Percentiles rank a stretch among this genome's conserved stretches.
These are phyloP conservation scores for Zygotorulaspora florentina DNA, from an alignment of 805 yeast species.

Conservation along the genomic window DNA sequence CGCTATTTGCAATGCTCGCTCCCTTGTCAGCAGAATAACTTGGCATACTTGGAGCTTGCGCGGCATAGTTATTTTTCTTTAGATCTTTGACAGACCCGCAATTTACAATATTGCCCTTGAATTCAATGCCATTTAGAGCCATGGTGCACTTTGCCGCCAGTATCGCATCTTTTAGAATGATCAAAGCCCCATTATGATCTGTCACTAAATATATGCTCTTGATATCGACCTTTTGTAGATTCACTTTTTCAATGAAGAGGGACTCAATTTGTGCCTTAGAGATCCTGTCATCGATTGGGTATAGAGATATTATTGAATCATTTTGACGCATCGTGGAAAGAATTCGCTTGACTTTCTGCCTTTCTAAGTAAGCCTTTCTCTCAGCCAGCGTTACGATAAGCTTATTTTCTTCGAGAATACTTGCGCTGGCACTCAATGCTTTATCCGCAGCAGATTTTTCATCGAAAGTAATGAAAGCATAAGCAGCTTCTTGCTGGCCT, in stretches of 20 bases:
- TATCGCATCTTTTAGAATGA: constrained; percentile 41
- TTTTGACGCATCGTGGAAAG: constrained; percentile 18
- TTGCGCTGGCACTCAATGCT: constrained; percentile 44
- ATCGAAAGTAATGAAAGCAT: constrained; percentile 57
- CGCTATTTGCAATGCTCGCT: too few species aligned
- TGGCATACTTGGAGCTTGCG: constrained; percentile 7
- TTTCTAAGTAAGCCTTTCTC: constrained; percentile 35
- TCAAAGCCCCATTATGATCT: constrained; percentile 45
- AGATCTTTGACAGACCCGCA: constrained; percentile 37
- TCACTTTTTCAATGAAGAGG: constrained; percentile 14
- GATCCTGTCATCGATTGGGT: constrained; percentile 29
- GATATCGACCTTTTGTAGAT: constrained; percentile 26
- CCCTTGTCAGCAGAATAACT: background rate
- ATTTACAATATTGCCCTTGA: constrained; percentile 35
- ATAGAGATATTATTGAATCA: constrained; percentile 21
- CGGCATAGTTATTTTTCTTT: background rate
- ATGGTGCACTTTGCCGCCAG: constrained; percentile 52
- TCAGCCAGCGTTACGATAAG: constrained; percentile 50
- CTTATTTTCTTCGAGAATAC: constrained; percentile 42
- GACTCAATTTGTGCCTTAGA: constrained; percentile 21
- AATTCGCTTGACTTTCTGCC: constrained; percentile 32
- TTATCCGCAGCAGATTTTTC: constrained; percentile 42
- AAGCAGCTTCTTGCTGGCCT: constrained; percentile 50
- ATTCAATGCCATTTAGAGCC: constrained; percentile 37
- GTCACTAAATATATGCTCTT: constrained; percentile 44